Base-by-base conservation (phyloP, 345 rosid genomes). In the Abelmoschus esculentus region DNA sequence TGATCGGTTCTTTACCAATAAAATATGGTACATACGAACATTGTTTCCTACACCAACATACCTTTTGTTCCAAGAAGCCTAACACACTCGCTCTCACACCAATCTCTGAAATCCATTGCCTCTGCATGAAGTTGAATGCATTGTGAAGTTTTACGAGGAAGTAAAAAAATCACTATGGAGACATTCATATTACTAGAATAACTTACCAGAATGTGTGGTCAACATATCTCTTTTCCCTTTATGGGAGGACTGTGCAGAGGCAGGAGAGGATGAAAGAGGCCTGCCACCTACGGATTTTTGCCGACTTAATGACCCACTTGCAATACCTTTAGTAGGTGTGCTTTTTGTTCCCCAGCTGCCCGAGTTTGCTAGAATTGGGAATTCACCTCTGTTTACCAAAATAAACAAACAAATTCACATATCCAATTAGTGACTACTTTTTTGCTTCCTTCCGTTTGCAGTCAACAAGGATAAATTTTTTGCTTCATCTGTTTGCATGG, bases 41-140 rank as follows among this genome's bases (percentile, higher is more conserved):
- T 47, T 3, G 14, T 47, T 55, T 47, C 11, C 57, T 2, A 47
- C 57, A 13, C 8, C 29, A 15, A 69, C 29, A 64, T 84, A 91
- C 99, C 99, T 85, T 79, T 87, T 34, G 89, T 79, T 70, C 99
- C 99, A 22, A 90, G 73, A 70, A 95, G 96, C 84, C 98, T 88
- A 59, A 69, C 81, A 75, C 98, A 88, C 81, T 95, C 98, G 55
- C 78, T 81, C 77, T 87, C 84, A 67, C 99, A 95, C 99, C 99
- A 95, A 80, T 90, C 92, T 77, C 86, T 85, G 85, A 95, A 95
- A 78, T 81, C 96, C 86, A 77, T 85, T 36, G 98, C 96, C 87
- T 91, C 99, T 95, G 98, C 75, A 69, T 77, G 64, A 71, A 50
- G 65, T 26, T 10, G 52, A 52, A 75, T 60, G 67, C 79, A 36